phyloP scores from a whole-genome alignment of 75 land plant species.

The Cryptomeria japonica region DNA sequence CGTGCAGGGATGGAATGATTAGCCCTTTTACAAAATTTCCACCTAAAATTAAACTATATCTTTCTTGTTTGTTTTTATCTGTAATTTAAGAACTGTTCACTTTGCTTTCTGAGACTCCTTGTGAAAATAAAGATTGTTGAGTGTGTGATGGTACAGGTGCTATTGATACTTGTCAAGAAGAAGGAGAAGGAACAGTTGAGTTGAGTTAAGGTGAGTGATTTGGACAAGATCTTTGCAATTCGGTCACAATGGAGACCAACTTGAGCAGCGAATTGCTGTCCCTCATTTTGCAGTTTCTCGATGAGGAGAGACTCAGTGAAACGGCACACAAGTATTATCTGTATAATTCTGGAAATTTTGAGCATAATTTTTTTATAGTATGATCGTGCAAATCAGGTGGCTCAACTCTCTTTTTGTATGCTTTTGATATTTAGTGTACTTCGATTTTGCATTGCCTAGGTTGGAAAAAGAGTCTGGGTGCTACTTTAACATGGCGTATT shows the following conservation, averaged over 20 bases:
- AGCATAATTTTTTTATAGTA: too few relatives aligned
- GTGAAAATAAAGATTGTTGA: too few relatives aligned
- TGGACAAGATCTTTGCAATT: not conserved
- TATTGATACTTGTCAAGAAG: too few relatives aligned
- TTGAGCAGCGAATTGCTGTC: not conserved
- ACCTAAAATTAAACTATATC: too few relatives aligned
- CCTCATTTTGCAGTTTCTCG: not conserved
- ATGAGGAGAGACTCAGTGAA: not conserved
- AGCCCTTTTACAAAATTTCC: too few relatives aligned
- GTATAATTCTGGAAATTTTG: not conserved
- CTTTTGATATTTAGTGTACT: not conserved
- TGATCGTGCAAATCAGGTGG: not conserved
- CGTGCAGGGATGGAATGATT: too few relatives aligned
- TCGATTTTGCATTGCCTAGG: not conserved
- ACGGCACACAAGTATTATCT: not conserved
- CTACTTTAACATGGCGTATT: constrained; percentile 5
- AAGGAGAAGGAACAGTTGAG: not conserved
- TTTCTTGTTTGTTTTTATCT: too few relatives aligned
- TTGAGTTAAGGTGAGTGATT: not conserved
- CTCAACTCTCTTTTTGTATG: not conserved
- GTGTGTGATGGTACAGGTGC: too few relatives aligned
- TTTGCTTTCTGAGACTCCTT: too few relatives aligned
- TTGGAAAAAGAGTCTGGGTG: too few relatives aligned
- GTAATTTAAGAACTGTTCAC: too few relatives aligned
- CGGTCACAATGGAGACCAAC: not conserved